A percentile compares a stretch with the other conserved stretches of the same genome.
Conservation (phyloP, 768 basidiomycete species). For the Chlorophyllum brunneum region DNA sequence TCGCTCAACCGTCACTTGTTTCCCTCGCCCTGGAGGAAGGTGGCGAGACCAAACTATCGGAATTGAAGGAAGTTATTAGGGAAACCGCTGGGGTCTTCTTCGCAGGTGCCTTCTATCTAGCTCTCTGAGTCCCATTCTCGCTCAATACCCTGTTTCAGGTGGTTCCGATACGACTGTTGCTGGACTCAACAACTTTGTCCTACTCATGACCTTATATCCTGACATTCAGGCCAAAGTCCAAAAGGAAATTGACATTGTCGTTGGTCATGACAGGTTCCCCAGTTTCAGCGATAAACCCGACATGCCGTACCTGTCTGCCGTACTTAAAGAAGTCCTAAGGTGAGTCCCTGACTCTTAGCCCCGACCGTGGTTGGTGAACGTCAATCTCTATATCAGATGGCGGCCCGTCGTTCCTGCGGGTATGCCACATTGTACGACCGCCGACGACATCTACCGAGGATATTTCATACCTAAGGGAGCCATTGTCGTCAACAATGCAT, state of each 20-base stretch:
- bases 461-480: constrained; percentile 30
- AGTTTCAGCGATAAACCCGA: constrained; percentile 19
- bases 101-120: constrained; percentile 23
- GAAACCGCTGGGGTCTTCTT: constrained; percentile 40
- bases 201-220: constrained; percentile 28
- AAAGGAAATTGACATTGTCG: constrained; percentile 25
- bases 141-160: background rate
- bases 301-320: constrained; percentile 20
- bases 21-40: constrained; percentile 4
- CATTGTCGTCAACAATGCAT: constrained; percentile 22
- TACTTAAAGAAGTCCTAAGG: constrained; percentile 13
- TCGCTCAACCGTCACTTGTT: constrained; percentile 10
- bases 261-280: constrained; percentile 25
- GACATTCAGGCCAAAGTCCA: constrained; percentile 27
- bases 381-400: background rate
- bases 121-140: no score
- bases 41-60: background rate
- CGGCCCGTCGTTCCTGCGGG: constrained; percentile 15
- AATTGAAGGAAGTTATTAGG: constrained; percentile 15
- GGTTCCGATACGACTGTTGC: constrained; percentile 13
- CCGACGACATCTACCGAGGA: constrained; percentile 32
- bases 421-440: constrained; percentile 24
- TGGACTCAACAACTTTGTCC: constrained; percentile 21
- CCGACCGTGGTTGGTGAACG: constrained; percentile 5
- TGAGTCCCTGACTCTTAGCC: background rate